Conservation (phyloP, 352 stramenopile species). For the Phytophthora pistaciae region DNA sequence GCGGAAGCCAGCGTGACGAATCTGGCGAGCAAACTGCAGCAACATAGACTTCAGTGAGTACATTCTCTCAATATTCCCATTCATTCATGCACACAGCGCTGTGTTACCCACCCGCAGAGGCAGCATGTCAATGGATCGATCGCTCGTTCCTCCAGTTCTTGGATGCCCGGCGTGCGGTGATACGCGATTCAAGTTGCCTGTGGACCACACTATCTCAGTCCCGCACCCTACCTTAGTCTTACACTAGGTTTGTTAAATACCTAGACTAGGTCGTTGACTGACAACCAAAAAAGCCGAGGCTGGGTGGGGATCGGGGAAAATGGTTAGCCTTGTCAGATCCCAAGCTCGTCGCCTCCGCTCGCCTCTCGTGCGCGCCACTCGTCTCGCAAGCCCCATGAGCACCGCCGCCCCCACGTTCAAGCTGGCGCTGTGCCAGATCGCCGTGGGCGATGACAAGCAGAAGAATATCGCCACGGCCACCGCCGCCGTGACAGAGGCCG, state of each 20-base stretch:
- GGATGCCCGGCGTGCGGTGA: conserved; percentile 3
- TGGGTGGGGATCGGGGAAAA: conserved; percentile 23
- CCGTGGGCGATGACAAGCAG: conserved; percentile 88
- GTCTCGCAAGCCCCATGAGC: conserved; percentile 51
- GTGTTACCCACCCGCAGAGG: conserved; percentile 24
- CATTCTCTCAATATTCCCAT: background rate
- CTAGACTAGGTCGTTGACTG: conserved; percentile 3
- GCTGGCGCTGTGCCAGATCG: conserved; percentile 97
- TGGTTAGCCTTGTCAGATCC: conserved; percentile 42
- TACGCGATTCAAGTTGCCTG: conserved; percentile 14
- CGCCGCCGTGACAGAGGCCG: conserved; percentile 71
- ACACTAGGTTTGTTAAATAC: background rate
- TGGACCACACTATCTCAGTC: background rate
- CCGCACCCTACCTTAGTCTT: background rate
- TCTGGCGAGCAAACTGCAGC: conserved; percentile 37
- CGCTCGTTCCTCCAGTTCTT: background rate
- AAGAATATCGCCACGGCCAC: conserved; percentile 87
- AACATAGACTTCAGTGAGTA: background rate
- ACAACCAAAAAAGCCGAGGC: background rate
- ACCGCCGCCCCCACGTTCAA: conserved; percentile 75
- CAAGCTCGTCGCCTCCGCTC: conserved; percentile 30
- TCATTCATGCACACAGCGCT: background rate
- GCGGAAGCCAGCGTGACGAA: conserved; percentile 49
- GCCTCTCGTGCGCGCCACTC: conserved; percentile 18
- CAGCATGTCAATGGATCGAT: conserved; percentile 23